Conservation (phyloP, 495 filamentous ascomycete genomes). For the Penicillium antarcticum region DNA sequence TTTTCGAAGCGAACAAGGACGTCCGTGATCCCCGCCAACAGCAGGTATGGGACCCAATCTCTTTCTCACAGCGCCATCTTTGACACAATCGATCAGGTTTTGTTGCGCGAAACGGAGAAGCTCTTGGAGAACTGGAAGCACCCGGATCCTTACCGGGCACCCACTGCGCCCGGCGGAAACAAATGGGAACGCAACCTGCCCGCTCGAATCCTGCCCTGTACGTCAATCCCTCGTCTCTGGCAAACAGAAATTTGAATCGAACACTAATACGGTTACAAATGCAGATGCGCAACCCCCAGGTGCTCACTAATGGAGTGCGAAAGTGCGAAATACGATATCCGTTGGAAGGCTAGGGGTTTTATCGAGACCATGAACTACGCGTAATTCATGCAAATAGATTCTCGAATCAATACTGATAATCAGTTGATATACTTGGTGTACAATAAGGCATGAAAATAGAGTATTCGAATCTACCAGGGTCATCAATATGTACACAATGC, state of each 20-base stretch:
- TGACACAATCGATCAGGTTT: slow-evolving; percentile 45
- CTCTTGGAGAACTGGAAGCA: slow-evolving; percentile 94
- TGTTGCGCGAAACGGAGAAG: slow-evolving; percentile 84
- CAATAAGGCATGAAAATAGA: no score
- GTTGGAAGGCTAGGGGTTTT: not conserved
- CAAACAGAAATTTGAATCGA: no score
- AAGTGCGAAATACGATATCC: not conserved
- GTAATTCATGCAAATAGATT: not conserved
- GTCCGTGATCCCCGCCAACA: slow-evolving; percentile 84
- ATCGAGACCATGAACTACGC: not conserved
- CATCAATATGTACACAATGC: no score
- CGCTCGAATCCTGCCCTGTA: slow-evolving; percentile 72
- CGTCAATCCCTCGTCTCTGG: slow-evolving; percentile 32
- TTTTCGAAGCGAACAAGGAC: slow-evolving; percentile 92
- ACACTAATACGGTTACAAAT: not conserved
- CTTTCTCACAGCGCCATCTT: not conserved
- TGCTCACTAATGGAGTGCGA: slow-evolving; percentile 7
- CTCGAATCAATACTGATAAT: no score
- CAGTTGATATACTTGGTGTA: no score
- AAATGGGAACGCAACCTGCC: slow-evolving; percentile 96
- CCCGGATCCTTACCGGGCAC: slow-evolving; percentile 84
- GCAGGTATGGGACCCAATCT: slow-evolving; percentile 53
- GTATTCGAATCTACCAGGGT: no score
- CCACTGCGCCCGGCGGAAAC: slow-evolving; percentile 91
- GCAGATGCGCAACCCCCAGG: slow-evolving; percentile 13